phyloP scores from a whole-genome alignment of 192 early-diverging fungal species.

The Geranomyces variabilis region DNA sequence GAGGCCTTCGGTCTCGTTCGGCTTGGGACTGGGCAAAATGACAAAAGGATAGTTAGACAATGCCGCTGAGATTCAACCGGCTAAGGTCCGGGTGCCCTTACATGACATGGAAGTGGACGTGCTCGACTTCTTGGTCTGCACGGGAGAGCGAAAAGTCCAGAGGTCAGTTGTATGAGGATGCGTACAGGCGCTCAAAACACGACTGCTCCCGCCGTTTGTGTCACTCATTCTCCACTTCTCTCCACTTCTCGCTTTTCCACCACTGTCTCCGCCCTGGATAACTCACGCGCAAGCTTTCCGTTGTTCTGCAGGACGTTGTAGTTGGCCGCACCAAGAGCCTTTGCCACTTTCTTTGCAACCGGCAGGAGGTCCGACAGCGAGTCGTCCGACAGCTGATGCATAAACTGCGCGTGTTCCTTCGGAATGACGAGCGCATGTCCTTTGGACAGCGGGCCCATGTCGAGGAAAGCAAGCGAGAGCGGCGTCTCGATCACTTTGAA shows the following conservation, averaged over 20 bases:
- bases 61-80: background rate
- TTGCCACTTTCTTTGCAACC: constrained; percentile 85
- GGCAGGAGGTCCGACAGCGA: constrained; percentile 81
- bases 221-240: too few species aligned
- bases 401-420: constrained; percentile 84
- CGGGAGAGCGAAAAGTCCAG: too few species aligned
- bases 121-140: constrained; percentile 62
- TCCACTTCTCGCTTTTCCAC: too few species aligned
- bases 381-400: constrained; percentile 88
- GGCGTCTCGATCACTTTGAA: constrained; percentile 84
- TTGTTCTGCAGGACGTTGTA: constrained; percentile 94
- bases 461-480: constrained; percentile 76
- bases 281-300: constrained; percentile 66
- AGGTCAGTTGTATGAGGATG: too few species aligned
- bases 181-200: constrained; percentile 5
- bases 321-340: constrained; percentile 69
- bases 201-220: too few species aligned
- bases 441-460: constrained; percentile 74
- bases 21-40: constrained; percentile 55
- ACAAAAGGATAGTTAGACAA: background rate
- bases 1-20: constrained; percentile 68
- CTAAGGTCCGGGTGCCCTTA: constrained; percentile 1
- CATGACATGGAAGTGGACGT: constrained; percentile 96
- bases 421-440: constrained; percentile 80
- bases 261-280: too few species aligned